These are phyloP conservation scores for Breviolum minutum DNA, from an alignment of 73 alveolate genomes.

Conservation along the genomic window DNA sequence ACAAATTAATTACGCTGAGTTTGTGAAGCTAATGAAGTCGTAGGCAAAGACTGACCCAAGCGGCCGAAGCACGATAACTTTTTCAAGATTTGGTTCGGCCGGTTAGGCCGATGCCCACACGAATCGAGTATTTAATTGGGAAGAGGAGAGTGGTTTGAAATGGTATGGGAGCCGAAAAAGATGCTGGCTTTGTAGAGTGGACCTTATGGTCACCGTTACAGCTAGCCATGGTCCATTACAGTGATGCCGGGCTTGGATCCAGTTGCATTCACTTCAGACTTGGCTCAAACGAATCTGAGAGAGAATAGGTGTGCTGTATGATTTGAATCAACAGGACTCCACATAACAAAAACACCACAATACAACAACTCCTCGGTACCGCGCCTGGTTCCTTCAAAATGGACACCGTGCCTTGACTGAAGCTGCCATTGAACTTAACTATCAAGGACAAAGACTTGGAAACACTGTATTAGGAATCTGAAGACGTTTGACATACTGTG, in stretches of 20 bases:
- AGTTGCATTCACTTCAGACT: background rate
- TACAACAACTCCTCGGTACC: background rate
- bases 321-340: too few relatives aligned
- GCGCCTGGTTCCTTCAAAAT: background rate
- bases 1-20: conserved; percentile 77
- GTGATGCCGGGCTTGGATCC: background rate
- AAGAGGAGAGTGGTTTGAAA: too few relatives aligned
- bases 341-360: too few relatives aligned
- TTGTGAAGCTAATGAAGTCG: conserved; percentile 49
- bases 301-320: background rate
- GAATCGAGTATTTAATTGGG: too few relatives aligned
- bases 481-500: too few relatives aligned
- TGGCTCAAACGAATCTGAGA: too few relatives aligned
- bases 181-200: too few relatives aligned
- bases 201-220: too few relatives aligned
- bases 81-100: background rate
- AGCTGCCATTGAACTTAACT: too few relatives aligned
- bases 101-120: background rate
- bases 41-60: background rate
- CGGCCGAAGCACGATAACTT: background rate
- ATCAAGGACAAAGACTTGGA: too few relatives aligned
- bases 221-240: background rate
- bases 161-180: too few relatives aligned
- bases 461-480: too few relatives aligned
- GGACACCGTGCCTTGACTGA: background rate